Conservation (phyloP, 202 grass and related monocot genomes). For the Eragrostis tef region DNA sequence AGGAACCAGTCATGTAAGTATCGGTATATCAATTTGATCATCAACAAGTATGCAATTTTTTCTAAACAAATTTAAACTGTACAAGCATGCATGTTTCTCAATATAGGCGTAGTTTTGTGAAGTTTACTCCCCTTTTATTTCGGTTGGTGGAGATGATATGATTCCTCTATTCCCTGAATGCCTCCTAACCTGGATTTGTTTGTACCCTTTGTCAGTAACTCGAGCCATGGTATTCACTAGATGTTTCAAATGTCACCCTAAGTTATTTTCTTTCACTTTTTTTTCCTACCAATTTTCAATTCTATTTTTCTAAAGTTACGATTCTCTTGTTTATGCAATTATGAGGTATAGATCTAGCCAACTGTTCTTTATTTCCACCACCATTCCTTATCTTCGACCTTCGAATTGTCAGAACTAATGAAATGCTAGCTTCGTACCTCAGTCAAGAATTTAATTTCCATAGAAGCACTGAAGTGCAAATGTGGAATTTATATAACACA, state of each 20-base stretch:
- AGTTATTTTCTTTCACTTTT: constrained; percentile 24
- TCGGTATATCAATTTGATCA: constrained; percentile 37
- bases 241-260: background rate
- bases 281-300: background rate
- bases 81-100: constrained; percentile 12
- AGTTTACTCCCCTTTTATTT: constrained; percentile 8
- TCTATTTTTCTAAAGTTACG: background rate
- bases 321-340: background rate
- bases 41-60: constrained; percentile 6
- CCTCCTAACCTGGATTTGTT: constrained; percentile 6
- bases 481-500: background rate
- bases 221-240: background rate
- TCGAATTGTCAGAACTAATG: background rate
- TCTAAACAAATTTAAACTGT: background rate
- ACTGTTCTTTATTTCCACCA: constrained; percentile 21
- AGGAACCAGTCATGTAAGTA: constrained; percentile 67
- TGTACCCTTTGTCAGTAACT: background rate
- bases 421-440: background rate
- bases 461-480: background rate
- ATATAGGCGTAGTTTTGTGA: background rate
- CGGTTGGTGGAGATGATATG: constrained; percentile 12
- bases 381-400: background rate
- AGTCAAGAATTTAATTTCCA: background rate
- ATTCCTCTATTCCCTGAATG: constrained; percentile 23
- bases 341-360: constrained; percentile 25